Base-by-base conservation (phyloP, 495 filamentous ascomycete genomes). In the Clohesyomyces aquaticus region DNA sequence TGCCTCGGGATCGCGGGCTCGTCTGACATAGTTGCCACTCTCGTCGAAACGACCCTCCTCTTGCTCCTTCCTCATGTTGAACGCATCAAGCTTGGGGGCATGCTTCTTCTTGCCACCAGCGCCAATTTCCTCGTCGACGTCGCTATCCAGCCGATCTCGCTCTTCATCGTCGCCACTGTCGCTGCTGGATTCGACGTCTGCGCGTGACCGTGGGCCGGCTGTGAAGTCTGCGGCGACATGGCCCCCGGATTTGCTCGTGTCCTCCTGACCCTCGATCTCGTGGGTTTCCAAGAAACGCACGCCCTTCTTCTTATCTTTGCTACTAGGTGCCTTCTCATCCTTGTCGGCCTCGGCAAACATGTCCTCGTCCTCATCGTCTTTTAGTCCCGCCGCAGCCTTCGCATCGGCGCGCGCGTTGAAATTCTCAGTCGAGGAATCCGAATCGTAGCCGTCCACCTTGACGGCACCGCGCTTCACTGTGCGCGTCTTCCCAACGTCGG, bases 381-480 rank as follows among this genome's bases (percentile, higher is more conserved):
- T 82, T 21, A 38, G 14, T 6, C 6, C 14, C 6, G 32, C 32
- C 14, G 32, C 32, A 11, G 82, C 81, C 59, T 83, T 82, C 12
- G 79, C 81, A 49, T 87, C 85, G 0, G 83, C 85, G 27, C 87
- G 80, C 38, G 81, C 87, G 60, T 91, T 82, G 74, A 96, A 95
- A 21, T 89, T 91, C 66, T 98, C 94, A 57, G 92, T 92, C 9
- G 93, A 93, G 28, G 89, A 94, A 74, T 99, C 94, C 0, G 88
- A 93, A 55, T 97, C 93, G 77, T 98, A 98, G 2, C 95, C 94
- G 70, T 98, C 94, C 27, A 98, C 85, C 64, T 97, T 96, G 29
- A 98, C 86, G 1, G 92, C 94, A 68, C 91, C 89, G 58, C 94
- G 91, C 70, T 96, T 96, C 0, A 88, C 87, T 46, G 85, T 80